phyloP scores from a whole-genome alignment of 2,329 filamentous ascomycete species.

The Rhexocercosporidium sp. region DNA sequence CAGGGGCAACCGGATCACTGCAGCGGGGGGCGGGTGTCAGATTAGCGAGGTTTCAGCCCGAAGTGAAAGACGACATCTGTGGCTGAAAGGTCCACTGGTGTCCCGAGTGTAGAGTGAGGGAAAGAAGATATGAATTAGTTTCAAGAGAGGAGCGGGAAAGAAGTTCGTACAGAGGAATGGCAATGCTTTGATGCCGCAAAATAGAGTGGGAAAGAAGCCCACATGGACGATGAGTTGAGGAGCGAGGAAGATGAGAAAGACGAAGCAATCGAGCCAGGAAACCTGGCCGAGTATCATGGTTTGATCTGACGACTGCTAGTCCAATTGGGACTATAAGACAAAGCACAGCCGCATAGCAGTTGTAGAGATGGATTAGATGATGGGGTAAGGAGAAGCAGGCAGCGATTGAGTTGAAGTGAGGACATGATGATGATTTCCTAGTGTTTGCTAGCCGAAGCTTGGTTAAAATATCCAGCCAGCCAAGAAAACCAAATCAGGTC shows the following conservation, averaged over 20 bases:
- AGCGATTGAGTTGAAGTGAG: not conserved
- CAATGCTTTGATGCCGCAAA: slow-evolving; percentile 64
- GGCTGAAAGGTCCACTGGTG: not conserved
- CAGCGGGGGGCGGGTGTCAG: slow-evolving; percentile 21
- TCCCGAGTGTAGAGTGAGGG: not conserved
- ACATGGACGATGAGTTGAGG: slow-evolving; percentile 74
- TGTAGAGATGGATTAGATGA: not conserved
- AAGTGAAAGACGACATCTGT: slow-evolving; percentile 13
- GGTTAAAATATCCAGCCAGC: not conserved
- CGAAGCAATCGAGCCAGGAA: slow-evolving; percentile 75
- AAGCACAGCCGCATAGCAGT: not conserved
- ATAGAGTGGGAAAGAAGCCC: slow-evolving; percentile 62
- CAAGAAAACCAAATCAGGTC: not conserved
- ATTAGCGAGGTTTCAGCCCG: slow-evolving; percentile 19
- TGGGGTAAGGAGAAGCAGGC: not conserved
- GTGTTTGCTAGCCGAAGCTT: slow-evolving; percentile 2
- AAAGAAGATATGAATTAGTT: not conserved
- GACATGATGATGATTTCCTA: not conserved
- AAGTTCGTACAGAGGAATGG: slow-evolving; percentile 68
- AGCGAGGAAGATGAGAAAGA: slow-evolving; percentile 72
- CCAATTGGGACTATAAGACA: not conserved
- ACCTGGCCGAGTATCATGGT: slow-evolving; percentile 76
- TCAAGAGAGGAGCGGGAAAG: not conserved
- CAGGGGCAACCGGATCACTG: slow-evolving; percentile 64
- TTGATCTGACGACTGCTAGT: not conserved